phyloP scores from a whole-genome alignment of 2,329 filamentous ascomycete species.

The Decorospora gaudefroyi region DNA sequence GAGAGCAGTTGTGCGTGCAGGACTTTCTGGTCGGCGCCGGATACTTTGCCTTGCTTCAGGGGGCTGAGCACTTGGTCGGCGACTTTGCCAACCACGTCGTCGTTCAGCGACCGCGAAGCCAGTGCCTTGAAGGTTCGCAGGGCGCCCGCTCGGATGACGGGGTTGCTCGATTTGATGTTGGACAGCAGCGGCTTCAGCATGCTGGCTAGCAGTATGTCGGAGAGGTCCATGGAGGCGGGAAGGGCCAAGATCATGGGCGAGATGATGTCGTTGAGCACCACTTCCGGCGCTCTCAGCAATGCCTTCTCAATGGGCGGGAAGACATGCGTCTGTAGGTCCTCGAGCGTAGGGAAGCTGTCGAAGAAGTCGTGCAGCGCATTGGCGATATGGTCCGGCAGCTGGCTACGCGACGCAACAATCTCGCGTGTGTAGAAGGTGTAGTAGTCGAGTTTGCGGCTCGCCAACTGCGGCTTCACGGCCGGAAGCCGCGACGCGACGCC shows the following conservation, averaged over 20 bases:
- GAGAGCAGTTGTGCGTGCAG: conserved; percentile 81
- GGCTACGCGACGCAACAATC: conserved; percentile 75
- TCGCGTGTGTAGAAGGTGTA: conserved; percentile 85
- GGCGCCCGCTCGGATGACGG: conserved; percentile 73
- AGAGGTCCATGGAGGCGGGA: conserved; percentile 73
- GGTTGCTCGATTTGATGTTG: conserved; percentile 88
- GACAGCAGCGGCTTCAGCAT: conserved; percentile 86
- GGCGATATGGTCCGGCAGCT: conserved; percentile 72
- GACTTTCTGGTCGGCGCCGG: conserved; percentile 81
- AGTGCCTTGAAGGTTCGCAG: conserved; percentile 73
- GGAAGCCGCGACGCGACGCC: conserved; percentile 79
- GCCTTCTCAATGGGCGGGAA: conserved; percentile 86
- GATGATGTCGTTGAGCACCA: conserved; percentile 79
- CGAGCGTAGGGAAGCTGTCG: conserved; percentile 68
- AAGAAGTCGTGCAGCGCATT: conserved; percentile 83
- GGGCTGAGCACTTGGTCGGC: conserved; percentile 77
- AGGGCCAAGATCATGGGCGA: conserved; percentile 73
- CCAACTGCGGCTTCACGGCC: conserved; percentile 64
- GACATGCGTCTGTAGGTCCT: conserved; percentile 76
- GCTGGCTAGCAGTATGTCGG: conserved; percentile 69
- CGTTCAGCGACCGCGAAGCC: conserved; percentile 65
- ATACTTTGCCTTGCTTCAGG: conserved; percentile 80
- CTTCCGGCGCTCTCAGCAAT: conserved; percentile 84
- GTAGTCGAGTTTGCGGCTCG: conserved; percentile 70
- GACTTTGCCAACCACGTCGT: conserved; percentile 66